These are phyloP conservation scores for Wickerhamomyces sydowiorum DNA, from an alignment of 805 yeast species.

Conservation along the genomic window DNA sequence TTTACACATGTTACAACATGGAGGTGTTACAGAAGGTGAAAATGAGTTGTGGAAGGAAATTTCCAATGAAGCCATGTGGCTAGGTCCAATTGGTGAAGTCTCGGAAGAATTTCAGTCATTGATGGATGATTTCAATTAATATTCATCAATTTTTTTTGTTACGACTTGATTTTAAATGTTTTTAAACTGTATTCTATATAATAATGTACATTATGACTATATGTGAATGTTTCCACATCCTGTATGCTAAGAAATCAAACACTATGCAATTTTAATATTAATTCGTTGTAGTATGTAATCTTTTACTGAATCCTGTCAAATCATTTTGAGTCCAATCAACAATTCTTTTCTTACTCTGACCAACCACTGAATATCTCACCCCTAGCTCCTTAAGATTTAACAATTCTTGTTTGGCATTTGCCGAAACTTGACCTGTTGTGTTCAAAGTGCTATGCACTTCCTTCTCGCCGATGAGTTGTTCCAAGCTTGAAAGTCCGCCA, in stretches of 20 bases:
- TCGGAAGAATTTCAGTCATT: conserved; percentile 31
- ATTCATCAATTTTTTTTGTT: not conserved
- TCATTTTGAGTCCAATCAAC: conserved; percentile 59
- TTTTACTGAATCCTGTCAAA: conserved; percentile 38
- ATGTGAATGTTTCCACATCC: not conserved
- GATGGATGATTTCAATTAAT: conserved; percentile 14
- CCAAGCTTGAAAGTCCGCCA: conserved; percentile 38
- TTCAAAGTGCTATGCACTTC: conserved; percentile 1
- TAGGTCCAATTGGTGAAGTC: conserved; percentile 35
- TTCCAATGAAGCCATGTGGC: conserved; percentile 73
- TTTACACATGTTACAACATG: conserved; percentile 21
- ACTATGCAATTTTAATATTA: not conserved
- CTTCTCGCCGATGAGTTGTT: conserved; percentile 19
- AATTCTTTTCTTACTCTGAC: conserved; percentile 46
- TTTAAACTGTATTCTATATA: not conserved
- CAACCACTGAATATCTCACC: conserved; percentile 36
- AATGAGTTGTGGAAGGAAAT: conserved; percentile 70
- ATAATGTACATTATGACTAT: not conserved
- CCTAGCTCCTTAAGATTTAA: conserved; percentile 42
- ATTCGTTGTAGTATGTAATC: conserved; percentile 21
- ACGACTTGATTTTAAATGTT: not conserved
- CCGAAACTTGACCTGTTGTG: conserved; percentile 1
- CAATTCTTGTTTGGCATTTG: conserved; percentile 25
- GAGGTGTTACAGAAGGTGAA: conserved; percentile 34
- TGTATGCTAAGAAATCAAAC: too few species aligned